Base-by-base conservation (phyloP, 1,139 yeast species). In the Pneumocystis sp. region DNA sequence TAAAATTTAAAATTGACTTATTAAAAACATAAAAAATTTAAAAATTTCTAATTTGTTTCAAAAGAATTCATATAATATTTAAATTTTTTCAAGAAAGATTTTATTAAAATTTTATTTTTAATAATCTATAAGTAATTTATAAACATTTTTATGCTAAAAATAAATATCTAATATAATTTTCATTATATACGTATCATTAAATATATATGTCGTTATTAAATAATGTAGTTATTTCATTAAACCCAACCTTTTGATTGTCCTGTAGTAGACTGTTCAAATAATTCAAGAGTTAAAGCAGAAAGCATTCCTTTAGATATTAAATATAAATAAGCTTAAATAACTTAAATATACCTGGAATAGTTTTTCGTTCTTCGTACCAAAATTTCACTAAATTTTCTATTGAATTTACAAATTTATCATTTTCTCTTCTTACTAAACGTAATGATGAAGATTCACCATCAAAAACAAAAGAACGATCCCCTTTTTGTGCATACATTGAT, bases 291-390 rank as follows among this genome's bases (percentile, higher is more conserved):
- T 68, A 89, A 77, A 0, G 95, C 90, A 66, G 95, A 85, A 66
- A 90, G 76, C 71, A 89, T 86, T 50, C 57, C 57, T 50, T 50
- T 25, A 25, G 7, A 50, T 45, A 8, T 45, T 21, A 45, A 21
- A 21, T 50, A 50, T 50, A 50, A 21, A 25, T n/a, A 42, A 44
- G 19, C 7, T 25, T 50, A 25, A 25, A 25, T 19, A 50, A 50
- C 4, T 15, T 12, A 25, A 50, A 25, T 39, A 59, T 39, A 70
- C 95, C 87, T 0, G 95, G 89, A 34, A 89, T 83, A 70, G 88
- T 90, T 60, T 82, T 82, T 68, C 84, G 81, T 64, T 86, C 87
- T 63, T 80, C 80, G 1, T 87, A 83, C 90, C 95, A 89, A 67
- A 82, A 81, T 21, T 80, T 76, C 34, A 87, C 80, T 65, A 88